phyloP scores from a whole-genome alignment of 1,284 basidiomycete genomes.

The Lignosus rhinocerotis region DNA sequence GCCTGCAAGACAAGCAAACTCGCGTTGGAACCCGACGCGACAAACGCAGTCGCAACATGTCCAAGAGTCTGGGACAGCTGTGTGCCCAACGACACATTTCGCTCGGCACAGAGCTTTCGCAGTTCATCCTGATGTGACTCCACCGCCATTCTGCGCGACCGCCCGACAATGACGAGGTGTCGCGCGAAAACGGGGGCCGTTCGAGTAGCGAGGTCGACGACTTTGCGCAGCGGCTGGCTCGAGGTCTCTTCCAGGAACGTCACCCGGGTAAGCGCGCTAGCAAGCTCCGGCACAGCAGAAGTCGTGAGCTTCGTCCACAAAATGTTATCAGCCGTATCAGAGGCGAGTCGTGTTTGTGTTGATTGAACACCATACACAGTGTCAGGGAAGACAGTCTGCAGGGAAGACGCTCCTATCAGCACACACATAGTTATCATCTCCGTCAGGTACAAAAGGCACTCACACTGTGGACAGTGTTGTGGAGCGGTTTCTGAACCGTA shows the following conservation, averaged over 20 bases:
- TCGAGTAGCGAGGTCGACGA: constrained; percentile 44
- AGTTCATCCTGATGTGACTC: constrained; percentile 62
- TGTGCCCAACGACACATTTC: constrained; percentile 18
- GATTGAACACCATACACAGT: constrained; percentile 67
- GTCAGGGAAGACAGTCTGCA: constrained; percentile 56
- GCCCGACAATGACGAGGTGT: constrained; percentile 69
- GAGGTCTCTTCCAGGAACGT: constrained; percentile 51
- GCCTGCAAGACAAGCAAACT: constrained; percentile 32
- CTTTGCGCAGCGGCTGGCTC: constrained; percentile 53
- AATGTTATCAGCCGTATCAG: constrained; percentile 73
- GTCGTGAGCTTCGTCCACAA: constrained; percentile 60
- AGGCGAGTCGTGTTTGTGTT: constrained; percentile 65
- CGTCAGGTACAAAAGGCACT: background rate
- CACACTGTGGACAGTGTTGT: constrained; percentile 8
- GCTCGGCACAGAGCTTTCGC: constrained; percentile 18
- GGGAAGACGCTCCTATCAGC: constrained; percentile 2
- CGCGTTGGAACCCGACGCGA: constrained; percentile 22
- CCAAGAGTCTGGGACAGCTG: constrained; percentile 27
- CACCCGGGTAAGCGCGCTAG: constrained; percentile 55
- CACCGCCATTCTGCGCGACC: constrained; percentile 69
- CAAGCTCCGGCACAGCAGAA: constrained; percentile 31
- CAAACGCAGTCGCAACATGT: constrained; percentile 27
- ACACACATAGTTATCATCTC: background rate
- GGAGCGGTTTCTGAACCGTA: constrained; percentile 24
- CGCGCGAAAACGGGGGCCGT: constrained; percentile 31